phyloP scores from a whole-genome alignment of 768 basidiomycete genomes.

The Trametes cubensis region DNA sequence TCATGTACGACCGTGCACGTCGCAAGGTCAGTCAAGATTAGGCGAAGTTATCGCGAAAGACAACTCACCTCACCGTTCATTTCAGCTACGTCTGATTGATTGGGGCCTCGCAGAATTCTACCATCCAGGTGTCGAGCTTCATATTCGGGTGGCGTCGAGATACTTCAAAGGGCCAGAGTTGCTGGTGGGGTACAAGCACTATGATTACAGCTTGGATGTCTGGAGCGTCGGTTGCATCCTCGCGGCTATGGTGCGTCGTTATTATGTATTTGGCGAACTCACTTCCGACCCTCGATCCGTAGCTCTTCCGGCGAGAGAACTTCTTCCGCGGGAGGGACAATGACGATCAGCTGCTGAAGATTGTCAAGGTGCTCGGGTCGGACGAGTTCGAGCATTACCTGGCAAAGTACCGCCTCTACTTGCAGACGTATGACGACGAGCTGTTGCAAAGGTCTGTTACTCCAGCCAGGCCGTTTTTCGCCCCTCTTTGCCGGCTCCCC shows the following conservation, averaged over 20 bases:
- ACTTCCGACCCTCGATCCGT: slow-evolving; percentile 13
- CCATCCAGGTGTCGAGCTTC: slow-evolving; percentile 95
- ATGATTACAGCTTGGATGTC: slow-evolving; percentile 96
- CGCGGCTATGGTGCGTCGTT: slow-evolving; percentile 80
- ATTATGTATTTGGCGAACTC: neutral
- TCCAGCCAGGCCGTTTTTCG: neutral
- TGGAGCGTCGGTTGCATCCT: slow-evolving; percentile 99
- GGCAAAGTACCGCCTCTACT: slow-evolving; percentile 90
- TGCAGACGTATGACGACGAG: slow-evolving; percentile 91
- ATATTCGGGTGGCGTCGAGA: slow-evolving; percentile 92
- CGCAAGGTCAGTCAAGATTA: slow-evolving; percentile 64
- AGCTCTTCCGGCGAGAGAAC: slow-evolving; percentile 98
- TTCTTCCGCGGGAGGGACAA: slow-evolving; percentile 99
- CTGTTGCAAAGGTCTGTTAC: slow-evolving; percentile 73
- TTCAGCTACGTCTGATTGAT: slow-evolving; percentile 90
- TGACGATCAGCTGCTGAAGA: slow-evolving; percentile 97
- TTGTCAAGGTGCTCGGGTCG: slow-evolving; percentile 94
- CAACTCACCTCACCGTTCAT: slow-evolving; percentile 7
- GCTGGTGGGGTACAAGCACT: slow-evolving; percentile 94
- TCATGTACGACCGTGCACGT: slow-evolving; percentile 98
- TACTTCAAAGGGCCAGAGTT: slow-evolving; percentile 98
- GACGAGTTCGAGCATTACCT: slow-evolving; percentile 92
- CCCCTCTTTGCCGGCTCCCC: neutral
- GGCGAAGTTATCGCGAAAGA: too few species aligned
- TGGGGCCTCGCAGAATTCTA: slow-evolving; percentile 99